Evolutionary conservation across 2,329 filamentous ascomycete species (phyloP).

Genomic region (Pseudomassariella vexata): DNA sequence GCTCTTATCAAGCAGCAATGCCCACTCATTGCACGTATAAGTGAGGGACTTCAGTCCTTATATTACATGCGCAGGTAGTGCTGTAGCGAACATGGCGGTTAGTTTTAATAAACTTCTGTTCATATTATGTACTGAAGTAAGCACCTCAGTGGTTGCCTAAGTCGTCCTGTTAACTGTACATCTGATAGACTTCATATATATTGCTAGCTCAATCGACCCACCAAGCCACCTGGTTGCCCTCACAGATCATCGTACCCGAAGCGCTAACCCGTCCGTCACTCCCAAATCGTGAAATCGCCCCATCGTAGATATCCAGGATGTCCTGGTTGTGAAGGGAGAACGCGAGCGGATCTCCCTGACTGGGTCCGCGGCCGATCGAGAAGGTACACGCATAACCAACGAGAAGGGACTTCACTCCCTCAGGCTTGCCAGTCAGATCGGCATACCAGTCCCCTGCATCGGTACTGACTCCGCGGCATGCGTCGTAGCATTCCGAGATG

Average conservation of each 20-base stretch:
- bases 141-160: too few relatives aligned
- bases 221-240: slow-evolving; percentile 6
- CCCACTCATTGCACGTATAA: too few relatives aligned
- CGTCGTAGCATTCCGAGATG: slow-evolving; percentile 3
- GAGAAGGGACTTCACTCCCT: slow-evolving; percentile 1
- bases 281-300: slow-evolving; percentile 3
- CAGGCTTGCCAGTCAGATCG: slow-evolving; percentile 6
- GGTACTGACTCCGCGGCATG: slow-evolving; percentile 1
- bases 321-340: slow-evolving; percentile 5
- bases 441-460: slow-evolving; percentile 6
- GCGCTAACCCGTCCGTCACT: slow-evolving; percentile 3
- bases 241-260: slow-evolving; percentile 5
- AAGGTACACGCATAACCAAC: slow-evolving; percentile 6
- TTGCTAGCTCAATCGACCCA: slow-evolving; percentile 4
- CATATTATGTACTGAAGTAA: too few relatives aligned
- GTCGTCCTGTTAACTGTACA: not conserved
- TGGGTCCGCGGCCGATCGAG: slow-evolving; percentile 5
- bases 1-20: too few relatives aligned
- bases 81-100: too few relatives aligned
- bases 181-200: not conserved
- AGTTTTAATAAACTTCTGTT: too few relatives aligned
- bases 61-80: too few relatives aligned
- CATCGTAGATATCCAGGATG: slow-evolving; percentile 6
- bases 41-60: too few relatives aligned
- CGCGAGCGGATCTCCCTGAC: slow-evolving; percentile 5